Conservation (phyloP, 2,329 filamentous ascomycete species). For the Dryadomyces sulphureus region DNA sequence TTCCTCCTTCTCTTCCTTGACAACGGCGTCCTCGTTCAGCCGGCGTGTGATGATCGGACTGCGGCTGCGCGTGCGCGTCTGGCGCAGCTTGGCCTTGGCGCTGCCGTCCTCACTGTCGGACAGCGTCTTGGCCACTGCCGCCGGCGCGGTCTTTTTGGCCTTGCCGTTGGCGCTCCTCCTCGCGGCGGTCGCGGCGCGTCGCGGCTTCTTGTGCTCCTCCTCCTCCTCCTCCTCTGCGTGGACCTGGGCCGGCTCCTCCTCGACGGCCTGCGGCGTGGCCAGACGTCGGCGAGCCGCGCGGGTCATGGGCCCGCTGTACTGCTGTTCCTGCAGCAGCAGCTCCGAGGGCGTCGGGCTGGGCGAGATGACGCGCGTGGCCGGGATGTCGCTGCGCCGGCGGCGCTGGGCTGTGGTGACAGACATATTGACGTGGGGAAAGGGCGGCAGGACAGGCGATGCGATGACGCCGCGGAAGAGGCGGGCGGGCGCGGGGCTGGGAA, state of each 20-base stretch:
- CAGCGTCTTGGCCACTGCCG: conserved; percentile 22
- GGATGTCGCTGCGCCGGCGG: conserved; percentile 42
- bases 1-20: conserved; percentile 19
- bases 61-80: conserved; percentile 56
- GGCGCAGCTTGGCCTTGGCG: conserved; percentile 34
- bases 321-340: conserved; percentile 19
- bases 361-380: conserved; percentile 73
- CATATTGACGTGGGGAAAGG: conserved; percentile 29
- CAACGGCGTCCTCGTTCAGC: conserved; percentile 35
- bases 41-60: conserved; percentile 45
- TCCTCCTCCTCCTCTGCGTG: conserved; percentile 21
- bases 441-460: conserved; percentile 40
- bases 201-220: not conserved
- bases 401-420: conserved; percentile 19
- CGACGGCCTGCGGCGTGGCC: conserved; percentile 39
- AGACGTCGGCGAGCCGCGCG: conserved; percentile 52
- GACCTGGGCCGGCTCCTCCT: conserved; percentile 40
- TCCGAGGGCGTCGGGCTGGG: conserved; percentile 67
- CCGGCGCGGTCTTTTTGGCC: not conserved
- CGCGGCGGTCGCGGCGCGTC: conserved; percentile 16
- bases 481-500: conserved; percentile 25
- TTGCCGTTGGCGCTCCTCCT: not conserved
- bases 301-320: conserved; percentile 58
- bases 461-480: conserved; percentile 42
- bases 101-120: conserved; percentile 15